Evolutionary conservation across 208 protist species (phyloP), one percentile per base, ranked within the genome.

Genomic region (Crithidia brevicula): DNA sequence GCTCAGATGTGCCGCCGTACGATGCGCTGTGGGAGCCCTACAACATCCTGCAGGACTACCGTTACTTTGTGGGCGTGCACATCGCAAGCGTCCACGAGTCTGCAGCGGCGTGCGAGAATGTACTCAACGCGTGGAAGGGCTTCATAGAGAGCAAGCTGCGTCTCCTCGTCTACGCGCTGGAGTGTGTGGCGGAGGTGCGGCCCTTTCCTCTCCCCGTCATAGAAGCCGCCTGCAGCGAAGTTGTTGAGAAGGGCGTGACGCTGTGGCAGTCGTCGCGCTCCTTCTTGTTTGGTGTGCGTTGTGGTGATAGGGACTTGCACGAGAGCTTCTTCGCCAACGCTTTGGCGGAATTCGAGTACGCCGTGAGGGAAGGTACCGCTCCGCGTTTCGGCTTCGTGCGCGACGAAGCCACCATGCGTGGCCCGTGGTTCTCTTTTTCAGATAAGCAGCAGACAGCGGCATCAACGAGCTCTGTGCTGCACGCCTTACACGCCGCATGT

Each of bases 71-170:
- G 1, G 59, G 74, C 10, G 79, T 96, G 9, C 74, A 91, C 57
- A 83, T 95, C 51, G 22, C 31, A 18, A 74, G 74, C 67, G 67
- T 67, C 23, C 57, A 64, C 22, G 64, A 11, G 31, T 50, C 49
- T 1, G 16, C 25, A 22, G 47, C 54, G 23, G 42, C 46, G 34
- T 81, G 72, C 56, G 72, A 85, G 50, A 56, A 22, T 18, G 28
- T 43, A 20, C 78, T 94, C 20, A 66, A 72, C 13, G 65, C 56
- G 27, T 94, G 88, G 89, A 88, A 81, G 38, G 88, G 85, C 38
- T 92, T 83, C 49, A 79, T 93, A 5, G 75, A 82, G 54, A 94
- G 88, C 72, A 85, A 87, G 47, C 31, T 96, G 57, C 86, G 91
- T 18, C 66, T 93, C 13, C 65, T 96, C 28, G 69, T 96, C 49